Base-by-base conservation (phyloP, 805 yeast species). In the Osmozyma mogii region DNA sequence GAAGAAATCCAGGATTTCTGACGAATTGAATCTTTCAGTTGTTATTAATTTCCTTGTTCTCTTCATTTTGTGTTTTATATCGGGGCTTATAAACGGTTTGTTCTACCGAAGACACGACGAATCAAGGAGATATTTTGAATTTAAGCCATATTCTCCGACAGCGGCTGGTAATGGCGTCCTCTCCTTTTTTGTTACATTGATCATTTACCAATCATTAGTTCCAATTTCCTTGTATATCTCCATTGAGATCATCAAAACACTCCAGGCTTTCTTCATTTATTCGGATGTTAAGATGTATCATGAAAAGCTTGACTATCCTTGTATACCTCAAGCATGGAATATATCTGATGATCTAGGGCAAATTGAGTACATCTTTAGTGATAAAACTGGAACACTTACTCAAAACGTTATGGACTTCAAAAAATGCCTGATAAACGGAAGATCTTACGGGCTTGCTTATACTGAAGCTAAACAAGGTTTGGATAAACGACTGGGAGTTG, bases 311-410 rank as follows among this genome's bases (percentile, higher is more conserved):
- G 87, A 83, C 52, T 78, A 72, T 46, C 87, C 89, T 0, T 80
- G 89, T 51, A 68, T 76, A 1, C 89, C 94, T 3, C 80, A 81
- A 44, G 71, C 88, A 1, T 82, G 94, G 94, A 76, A 76, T 38
- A 78, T 82, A 25, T 78, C 87, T 5, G 94, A 82, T 54, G 94
- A 82, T 52, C 64, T 82, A 39, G 94, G 94, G 12, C 94, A 82
- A 50, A 77, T 82, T 36, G 92, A 82, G 52, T 82, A 79, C 49
- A 70, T 82, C 24, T 82, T 82, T 53, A 76, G 85, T 50, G 94
- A 82, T 58, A 82, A 82, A 52, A 82, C 94, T 0, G 94, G 94
- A 21, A 82, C 94, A 0, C 61, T 82, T 44, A 82, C 94, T 5
- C 89, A 82, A 53, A 82, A 82, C 45, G 74, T 79, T 15, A 82